Percentiles rank a stretch among this genome's conserved stretches.
These are phyloP conservation scores for Ophiostoma populinum DNA, from an alignment of 2,329 filamentous ascomycete genomes.

Conservation along the genomic window DNA sequence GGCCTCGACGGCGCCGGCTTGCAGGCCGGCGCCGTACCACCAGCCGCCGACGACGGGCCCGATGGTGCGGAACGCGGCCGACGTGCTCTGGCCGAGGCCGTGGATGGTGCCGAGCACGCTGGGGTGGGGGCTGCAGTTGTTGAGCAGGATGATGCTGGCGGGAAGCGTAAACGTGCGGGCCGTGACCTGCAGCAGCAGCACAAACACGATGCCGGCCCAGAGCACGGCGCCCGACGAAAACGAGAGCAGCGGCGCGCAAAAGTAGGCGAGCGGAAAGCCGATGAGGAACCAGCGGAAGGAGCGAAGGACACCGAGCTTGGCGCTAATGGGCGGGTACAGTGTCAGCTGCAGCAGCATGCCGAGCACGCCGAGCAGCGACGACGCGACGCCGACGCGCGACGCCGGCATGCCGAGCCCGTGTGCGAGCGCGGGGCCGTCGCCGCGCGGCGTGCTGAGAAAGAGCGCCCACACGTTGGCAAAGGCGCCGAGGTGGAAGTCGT, in stretches of 20 bases:
- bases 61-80: slow-evolving; percentile 30
- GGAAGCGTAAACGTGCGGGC: slow-evolving; percentile 51
- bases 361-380: slow-evolving; percentile 50
- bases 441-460: slow-evolving; percentile 51
- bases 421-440: slow-evolving; percentile 22
- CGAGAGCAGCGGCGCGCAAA: slow-evolving; percentile 46
- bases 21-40: slow-evolving; percentile 28
- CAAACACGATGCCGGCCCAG: slow-evolving; percentile 39
- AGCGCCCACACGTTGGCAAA: slow-evolving; percentile 54
- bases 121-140: slow-evolving; percentile 40
- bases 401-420: slow-evolving; percentile 52
- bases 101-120: slow-evolving; percentile 37
- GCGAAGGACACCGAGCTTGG: slow-evolving; percentile 44
- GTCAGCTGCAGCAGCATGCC: slow-evolving; percentile 53
- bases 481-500: slow-evolving; percentile 52
- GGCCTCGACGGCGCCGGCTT: slow-evolving; percentile 27
- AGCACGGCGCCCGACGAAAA: slow-evolving; percentile 30
- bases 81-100: slow-evolving; percentile 26
- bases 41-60: slow-evolving; percentile 32
- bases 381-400: slow-evolving; percentile 48
- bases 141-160: slow-evolving; percentile 38
- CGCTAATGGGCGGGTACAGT: slow-evolving; percentile 48
- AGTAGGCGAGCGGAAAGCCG: slow-evolving; percentile 51
- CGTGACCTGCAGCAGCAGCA: slow-evolving; percentile 45
- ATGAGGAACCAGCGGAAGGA: slow-evolving; percentile 49